Base-by-base conservation (phyloP, 768 basidiomycete species). In the Lactifluus rugatus region DNA sequence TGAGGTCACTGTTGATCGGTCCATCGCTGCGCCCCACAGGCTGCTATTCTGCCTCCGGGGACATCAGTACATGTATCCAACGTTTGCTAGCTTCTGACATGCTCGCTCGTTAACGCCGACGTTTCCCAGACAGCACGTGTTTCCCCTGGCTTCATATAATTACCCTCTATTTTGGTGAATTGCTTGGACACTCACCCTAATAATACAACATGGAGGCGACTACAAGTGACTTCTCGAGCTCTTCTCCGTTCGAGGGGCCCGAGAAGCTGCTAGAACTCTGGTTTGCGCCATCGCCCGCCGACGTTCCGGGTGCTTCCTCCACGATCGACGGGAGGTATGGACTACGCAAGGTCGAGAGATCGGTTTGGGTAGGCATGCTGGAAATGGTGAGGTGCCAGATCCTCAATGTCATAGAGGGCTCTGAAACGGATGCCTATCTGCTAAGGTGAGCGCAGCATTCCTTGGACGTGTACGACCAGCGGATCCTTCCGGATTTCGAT, bases 231-330 rank as follows among this genome's bases (percentile, higher is more conserved):
- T 17, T 21, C 2, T 14, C 45, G 21, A 47, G 23, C 51, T 45
- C 50, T 49, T 72, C 79, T 36, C 87, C 88, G 14, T 95, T 94
- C 65, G 93, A 94, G 71, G 93, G 93, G 21, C 88, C 93, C 60
- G 93, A 95, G 75, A 95, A 95, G 70, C 81, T 97, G 42, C 81
- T 98, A 47, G 96, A 99, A 75, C 82, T 98, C 50, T 98, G 96
- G 96, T 97, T 98, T 73, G 84, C 89, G 1, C 90, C 92, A 13
- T 85, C 85, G 8, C 73, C 84, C 5, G 76, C 79, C 9, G 72
- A 78, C 26, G 75, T 89, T 9, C 81, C 83, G 34, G 75, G 73
- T 62, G 72, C 75, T 42, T 70, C 68, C 16, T 62, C 64, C 44
- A 64, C 70, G 48, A 63, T 49, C 46, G 71, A 74, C 62, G 76